Percentiles rank a stretch among this genome's conserved stretches.
phyloP scores from a whole-genome alignment of 768 basidiomycete genomes.

The Lactarius sanguifluus region DNA sequence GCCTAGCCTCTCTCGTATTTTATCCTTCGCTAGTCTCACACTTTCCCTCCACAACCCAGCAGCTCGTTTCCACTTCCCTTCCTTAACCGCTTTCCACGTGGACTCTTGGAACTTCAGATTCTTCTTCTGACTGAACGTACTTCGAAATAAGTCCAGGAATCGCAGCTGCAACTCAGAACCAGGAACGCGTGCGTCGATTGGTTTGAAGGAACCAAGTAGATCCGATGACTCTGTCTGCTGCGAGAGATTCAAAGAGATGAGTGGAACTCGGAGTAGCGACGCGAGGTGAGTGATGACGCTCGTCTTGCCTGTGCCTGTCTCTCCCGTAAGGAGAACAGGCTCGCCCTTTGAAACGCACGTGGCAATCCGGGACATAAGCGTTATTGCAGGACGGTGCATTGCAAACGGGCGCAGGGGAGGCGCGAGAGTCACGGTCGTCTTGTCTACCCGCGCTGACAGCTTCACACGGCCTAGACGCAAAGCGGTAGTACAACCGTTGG shows the following conservation, averaged over 20 bases:
- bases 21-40: conserved; percentile 62
- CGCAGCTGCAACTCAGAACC: conserved; percentile 66
- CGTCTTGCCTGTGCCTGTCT: conserved; percentile 99
- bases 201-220: conserved; percentile 92
- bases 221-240: conserved; percentile 97
- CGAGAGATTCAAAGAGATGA: conserved; percentile 90
- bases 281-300: conserved; percentile 88
- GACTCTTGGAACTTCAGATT: conserved; percentile 85
- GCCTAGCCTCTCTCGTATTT: conserved; percentile 45
- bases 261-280: conserved; percentile 65
- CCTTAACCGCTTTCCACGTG: conserved; percentile 75
- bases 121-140: conserved; percentile 86
- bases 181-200: conserved; percentile 84
- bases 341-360: conserved; percentile 71
- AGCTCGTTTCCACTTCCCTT: conserved; percentile 82
- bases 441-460: conserved; percentile 48
- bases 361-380: conserved; percentile 77
- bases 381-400: conserved; percentile 80
- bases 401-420: conserved; percentile 67
- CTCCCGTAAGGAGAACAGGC: conserved; percentile 89
- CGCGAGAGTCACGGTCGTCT: conserved; percentile 36
- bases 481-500: conserved; percentile 56
- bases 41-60: conserved; percentile 85
- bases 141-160: conserved; percentile 79
- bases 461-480: conserved; percentile 64